Percentiles rank a stretch among this genome's conserved stretches.
Evolutionary conservation across 495 filamentous ascomycete genomes (phyloP).

Genomic region (Neurospora tetraspora): DNA sequence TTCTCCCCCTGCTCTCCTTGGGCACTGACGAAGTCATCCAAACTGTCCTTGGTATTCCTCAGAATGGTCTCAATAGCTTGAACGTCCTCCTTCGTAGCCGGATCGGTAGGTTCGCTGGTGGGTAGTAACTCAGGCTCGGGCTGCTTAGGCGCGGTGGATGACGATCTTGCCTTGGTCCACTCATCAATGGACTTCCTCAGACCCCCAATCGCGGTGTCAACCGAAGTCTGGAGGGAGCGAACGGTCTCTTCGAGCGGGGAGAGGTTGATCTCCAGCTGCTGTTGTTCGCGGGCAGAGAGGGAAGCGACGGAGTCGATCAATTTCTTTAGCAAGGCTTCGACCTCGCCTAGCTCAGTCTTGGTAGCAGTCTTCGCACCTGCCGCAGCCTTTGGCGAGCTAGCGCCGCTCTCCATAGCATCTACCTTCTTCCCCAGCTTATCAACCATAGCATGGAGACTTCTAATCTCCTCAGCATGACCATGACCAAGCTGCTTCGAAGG

Average conservation of each 20-base stretch:
- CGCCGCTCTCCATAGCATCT: slow-evolving; percentile 57
- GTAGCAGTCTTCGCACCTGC: slow-evolving; percentile 62
- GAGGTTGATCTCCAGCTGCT: background rate
- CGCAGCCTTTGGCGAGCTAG: slow-evolving; percentile 33
- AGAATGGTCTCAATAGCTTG: slow-evolving; percentile 84
- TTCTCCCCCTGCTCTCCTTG: slow-evolving; percentile 41
- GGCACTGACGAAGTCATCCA: slow-evolving; percentile 55
- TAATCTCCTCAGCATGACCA: slow-evolving; percentile 56
- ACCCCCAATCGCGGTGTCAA: background rate
- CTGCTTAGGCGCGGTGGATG: slow-evolving; percentile 3
- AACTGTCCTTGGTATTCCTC: slow-evolving; percentile 68
- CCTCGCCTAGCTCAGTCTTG: slow-evolving; percentile 32
- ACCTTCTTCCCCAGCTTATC: slow-evolving; percentile 66
- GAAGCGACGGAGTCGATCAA: slow-evolving; percentile 30
- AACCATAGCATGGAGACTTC: slow-evolving; percentile 62
- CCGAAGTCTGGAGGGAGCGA: background rate
- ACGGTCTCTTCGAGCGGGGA: background rate
- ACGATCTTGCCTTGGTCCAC: background rate
- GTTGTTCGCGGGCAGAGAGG: slow-evolving; percentile 13
- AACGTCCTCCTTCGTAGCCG: slow-evolving; percentile 61
- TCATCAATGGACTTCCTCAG: background rate
- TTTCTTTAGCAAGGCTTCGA: slow-evolving; percentile 22
- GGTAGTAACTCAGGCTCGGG: slow-evolving; percentile 7
- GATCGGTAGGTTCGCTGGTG: slow-evolving; percentile 19
- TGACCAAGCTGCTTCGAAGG: slow-evolving; percentile 2